Evolutionary conservation across 2,329 filamentous ascomycete species (phyloP), one percentile per base, ranked within the genome.

Genomic region (Parastagonospora avenae): DNA sequence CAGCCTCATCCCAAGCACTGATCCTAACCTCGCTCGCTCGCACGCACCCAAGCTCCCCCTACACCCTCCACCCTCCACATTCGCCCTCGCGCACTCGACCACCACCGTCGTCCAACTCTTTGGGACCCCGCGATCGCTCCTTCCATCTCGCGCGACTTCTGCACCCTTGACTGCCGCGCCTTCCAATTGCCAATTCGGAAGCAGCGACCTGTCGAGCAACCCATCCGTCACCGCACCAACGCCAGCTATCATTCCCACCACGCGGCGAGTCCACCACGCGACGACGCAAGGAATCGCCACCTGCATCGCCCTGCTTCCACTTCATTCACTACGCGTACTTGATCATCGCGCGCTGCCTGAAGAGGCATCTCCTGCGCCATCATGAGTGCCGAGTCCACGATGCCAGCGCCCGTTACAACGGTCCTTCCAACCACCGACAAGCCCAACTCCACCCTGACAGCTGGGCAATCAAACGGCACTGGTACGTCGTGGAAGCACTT

Each of bases 331-430:
- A 46, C 46, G 29, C 37, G 31, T 49, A 41, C 31, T 37, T 35
- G 35, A 32, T n/a, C 37, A 49, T 53, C 31, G 48, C 52, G 50
- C 52, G 43, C 57, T 51, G 50, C 55, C 48, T 41, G 46, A 43
- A 40, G 48, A 62, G 57, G 53, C 52, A 31, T 37, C 49, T 44
- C 49, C 46, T 42, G 63, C 67, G 62, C 66, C 59, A 66, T 63
- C 62, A 75, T 75, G 73, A 74, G 70, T 68, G 51, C 65, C 59
- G 63, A 70, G 52, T 63, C 62, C 30, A 50, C 57, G 45, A 65
- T 64, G 57, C 52, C 63, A 50, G 49, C 66, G 31, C 46, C 60
- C 52, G 67, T 69, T 59, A 51, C 62, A 53, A 54, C 60, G 30
- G 59, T 46, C 24, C 66, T 57, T 45, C 55, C 67, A 32, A 63